Evolutionary conservation across 202 grass and related monocot species (phyloP), one percentile per base, ranked within the genome.

Genomic region (Sporobolus alterniflorus): DNA sequence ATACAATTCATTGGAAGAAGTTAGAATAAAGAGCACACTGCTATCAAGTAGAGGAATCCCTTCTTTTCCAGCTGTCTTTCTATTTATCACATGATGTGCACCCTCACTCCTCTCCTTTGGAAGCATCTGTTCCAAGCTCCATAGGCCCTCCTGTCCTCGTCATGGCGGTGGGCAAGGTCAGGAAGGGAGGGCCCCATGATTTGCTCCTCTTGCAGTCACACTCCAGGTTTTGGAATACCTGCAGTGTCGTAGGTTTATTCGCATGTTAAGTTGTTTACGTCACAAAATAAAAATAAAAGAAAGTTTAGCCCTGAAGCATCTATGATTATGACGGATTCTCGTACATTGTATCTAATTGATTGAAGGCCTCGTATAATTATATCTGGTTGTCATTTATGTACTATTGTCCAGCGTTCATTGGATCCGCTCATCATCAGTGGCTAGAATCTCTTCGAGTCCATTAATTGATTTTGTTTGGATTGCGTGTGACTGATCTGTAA

Each of bases 201-300:
- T 71, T 64, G 52, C 46, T 30, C 82, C 82, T 77, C 72, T 72
- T 86, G 40, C 59, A 15, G 78, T 90, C 88, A 82, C 78, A n/a
- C 78, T 78, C 78, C 50, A 78, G 50, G 50, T 78, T 62, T 36
- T 82, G 66, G 78, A 90, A 82, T 73, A 86, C 73, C 50, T 82
- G 31, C 15, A 28, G 83, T 73, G 50, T 31, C 46, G 46, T 56
- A 21, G 26, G 15, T 21, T 71, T 50, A 81, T 76, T 71, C 9
- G 71, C 46, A 14, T 66, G 55, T 48, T 69, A 24, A 64, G 50
- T 71, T 71, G 54, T 71, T 76, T 32, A 61, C 55, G 48, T 29
- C 57, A 31, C 17, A 33, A 0, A 52, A 28, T 65, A 59, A 63
- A 25, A 67, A 59, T 65, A 18, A 46, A 67, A 59, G 71, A 18